phyloP scores from a whole-genome alignment of 352 stramenopile species.

The Globisporangium megalacanthum region DNA sequence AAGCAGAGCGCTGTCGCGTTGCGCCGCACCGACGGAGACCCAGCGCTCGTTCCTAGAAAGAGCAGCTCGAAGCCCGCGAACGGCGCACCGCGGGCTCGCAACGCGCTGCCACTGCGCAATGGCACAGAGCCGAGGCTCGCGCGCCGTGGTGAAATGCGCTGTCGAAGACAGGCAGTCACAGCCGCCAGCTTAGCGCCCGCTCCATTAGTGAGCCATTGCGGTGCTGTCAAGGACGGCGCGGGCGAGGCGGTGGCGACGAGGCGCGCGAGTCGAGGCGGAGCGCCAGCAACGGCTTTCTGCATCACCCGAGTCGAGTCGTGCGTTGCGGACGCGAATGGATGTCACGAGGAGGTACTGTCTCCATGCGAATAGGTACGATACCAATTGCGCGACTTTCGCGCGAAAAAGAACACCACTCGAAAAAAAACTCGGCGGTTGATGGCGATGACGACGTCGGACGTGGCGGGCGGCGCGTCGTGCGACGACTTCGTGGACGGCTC shows the following conservation, averaged over 20 bases:
- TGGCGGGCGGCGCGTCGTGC: slow-evolving; percentile 24
- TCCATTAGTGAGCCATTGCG: slow-evolving; percentile 9
- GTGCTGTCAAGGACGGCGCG: not conserved
- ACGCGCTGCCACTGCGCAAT: slow-evolving; percentile 52
- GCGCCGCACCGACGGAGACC: slow-evolving; percentile 60
- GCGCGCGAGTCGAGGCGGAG: too few species aligned
- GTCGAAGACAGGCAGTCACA: slow-evolving; percentile 17
- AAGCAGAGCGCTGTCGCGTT: slow-evolving; percentile 60
- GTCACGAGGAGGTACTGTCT: too few species aligned
- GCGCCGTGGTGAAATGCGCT: slow-evolving; percentile 33
- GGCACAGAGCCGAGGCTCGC: slow-evolving; percentile 41
- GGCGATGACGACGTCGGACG: slow-evolving; percentile 17
- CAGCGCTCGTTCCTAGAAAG: slow-evolving; percentile 77
- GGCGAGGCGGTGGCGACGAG: not conserved
- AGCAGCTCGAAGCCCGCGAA: slow-evolving; percentile 85
- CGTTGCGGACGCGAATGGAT: too few species aligned
- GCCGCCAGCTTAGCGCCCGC: slow-evolving; percentile 8
- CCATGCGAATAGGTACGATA: too few species aligned
- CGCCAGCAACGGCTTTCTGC: not conserved
- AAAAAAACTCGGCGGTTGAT: not conserved
- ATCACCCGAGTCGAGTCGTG: too few species aligned
- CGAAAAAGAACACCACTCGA: slow-evolving; percentile 20
- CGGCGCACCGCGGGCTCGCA: slow-evolving; percentile 28
- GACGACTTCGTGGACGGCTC: slow-evolving; percentile 81
- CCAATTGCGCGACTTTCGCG: slow-evolving; percentile 29